phyloP scores from a whole-genome alignment of 2,329 filamentous ascomycete genomes.

The Scytalidium lignicola region DNA sequence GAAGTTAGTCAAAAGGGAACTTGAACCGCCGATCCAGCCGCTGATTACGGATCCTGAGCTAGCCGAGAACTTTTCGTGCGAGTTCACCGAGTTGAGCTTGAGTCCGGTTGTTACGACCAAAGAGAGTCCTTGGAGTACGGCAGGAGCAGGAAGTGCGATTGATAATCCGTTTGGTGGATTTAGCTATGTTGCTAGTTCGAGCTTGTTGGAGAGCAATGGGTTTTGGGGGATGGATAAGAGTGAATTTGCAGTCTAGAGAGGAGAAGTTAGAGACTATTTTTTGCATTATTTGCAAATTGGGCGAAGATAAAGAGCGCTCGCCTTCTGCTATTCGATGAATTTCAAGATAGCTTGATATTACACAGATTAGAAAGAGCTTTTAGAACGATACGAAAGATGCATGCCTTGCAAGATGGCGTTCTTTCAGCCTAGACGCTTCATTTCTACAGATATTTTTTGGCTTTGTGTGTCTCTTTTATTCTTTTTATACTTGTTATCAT shows the following conservation, averaged over 20 bases:
- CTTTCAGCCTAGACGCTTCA: too few species aligned
- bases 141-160: conserved; percentile 11
- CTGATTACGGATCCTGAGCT: conserved; percentile 93
- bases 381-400: too few species aligned
- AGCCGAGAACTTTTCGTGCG: conserved; percentile 91
- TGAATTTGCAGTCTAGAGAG: background rate
- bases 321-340: too few species aligned
- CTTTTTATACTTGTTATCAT: too few species aligned
- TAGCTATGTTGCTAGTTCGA: conserved; percentile 29
- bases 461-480: too few species aligned
- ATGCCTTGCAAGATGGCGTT: too few species aligned
- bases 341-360: too few species aligned
- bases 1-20: conserved; percentile 72
- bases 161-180: conserved; percentile 29
- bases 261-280: background rate
- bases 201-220: conserved; percentile 25
- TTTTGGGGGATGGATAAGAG: conserved; percentile 5
- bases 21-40: conserved; percentile 85
- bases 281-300: conserved; percentile 4
- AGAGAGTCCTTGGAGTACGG: conserved; percentile 17
- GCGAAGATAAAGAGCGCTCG: background rate
- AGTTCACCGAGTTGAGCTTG: conserved; percentile 82
- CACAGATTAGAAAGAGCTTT: too few species aligned
- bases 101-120: conserved; percentile 58
- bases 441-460: too few species aligned